Conservation (phyloP, 225 moss, liverwort and hornwort genomes). For the Pseudisothecium myosuroides region DNA sequence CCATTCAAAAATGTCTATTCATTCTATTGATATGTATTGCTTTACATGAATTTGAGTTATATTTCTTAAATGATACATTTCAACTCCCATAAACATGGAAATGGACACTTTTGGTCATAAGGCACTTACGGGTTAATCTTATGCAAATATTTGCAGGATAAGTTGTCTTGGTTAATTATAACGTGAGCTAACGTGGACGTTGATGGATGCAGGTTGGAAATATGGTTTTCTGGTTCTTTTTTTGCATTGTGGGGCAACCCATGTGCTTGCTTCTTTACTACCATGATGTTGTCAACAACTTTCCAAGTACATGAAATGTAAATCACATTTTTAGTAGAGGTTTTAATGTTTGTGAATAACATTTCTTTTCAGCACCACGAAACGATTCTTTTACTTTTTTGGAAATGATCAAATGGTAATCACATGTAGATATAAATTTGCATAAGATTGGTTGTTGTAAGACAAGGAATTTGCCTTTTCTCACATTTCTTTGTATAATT, state of each 20-base stretch:
- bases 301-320: neutral
- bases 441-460: neutral
- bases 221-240: slow-evolving; percentile 97
- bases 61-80: neutral
- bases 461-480: neutral
- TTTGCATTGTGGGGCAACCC: slow-evolving; percentile 98
- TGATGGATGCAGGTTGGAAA: slow-evolving; percentile 74
- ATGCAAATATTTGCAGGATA: neutral
- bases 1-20: neutral
- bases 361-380: neutral
- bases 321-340: neutral
- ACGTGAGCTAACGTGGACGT: neutral
- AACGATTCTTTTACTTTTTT: neutral
- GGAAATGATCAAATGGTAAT: neutral
- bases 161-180: neutral
- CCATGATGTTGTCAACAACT: slow-evolving; percentile 75
- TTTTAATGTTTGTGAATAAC: neutral
- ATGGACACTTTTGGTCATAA: neutral
- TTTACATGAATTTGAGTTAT: neutral
- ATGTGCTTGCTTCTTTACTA: slow-evolving; percentile 98
- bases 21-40: neutral
- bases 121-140: neutral
- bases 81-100: neutral
- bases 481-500: neutral
- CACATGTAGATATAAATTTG: neutral